Percentiles rank a stretch among this genome's conserved stretches.
phyloP scores from a whole-genome alignment of 179 eudicot species.

The Beta corolliflora region DNA sequence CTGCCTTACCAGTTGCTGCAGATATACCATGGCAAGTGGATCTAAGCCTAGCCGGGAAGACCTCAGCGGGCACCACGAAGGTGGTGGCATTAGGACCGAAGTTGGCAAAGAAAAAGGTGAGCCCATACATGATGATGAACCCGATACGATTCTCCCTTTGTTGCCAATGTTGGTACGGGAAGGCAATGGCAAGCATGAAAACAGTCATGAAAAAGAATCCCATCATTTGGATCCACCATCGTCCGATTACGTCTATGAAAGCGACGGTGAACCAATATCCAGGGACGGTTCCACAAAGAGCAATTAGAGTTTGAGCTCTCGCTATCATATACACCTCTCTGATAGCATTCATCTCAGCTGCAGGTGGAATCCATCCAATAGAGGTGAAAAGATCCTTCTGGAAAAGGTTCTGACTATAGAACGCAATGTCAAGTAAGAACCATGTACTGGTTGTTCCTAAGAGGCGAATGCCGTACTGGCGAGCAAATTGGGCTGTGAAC shows the following conservation, averaged over 20 bases:
- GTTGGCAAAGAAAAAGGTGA: slow-evolving; percentile 50
- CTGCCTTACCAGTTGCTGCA: slow-evolving; percentile 44
- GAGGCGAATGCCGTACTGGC: slow-evolving; percentile 25
- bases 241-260: slow-evolving; percentile 38
- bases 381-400: slow-evolving; percentile 38
- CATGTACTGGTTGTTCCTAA: slow-evolving; percentile 39
- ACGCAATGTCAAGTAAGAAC: slow-evolving; percentile 42
- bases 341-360: slow-evolving; percentile 34
- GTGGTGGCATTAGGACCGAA: slow-evolving; percentile 53
- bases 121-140: slow-evolving; percentile 35
- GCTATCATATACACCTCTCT: slow-evolving; percentile 35
- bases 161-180: slow-evolving; percentile 34
- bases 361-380: slow-evolving; percentile 32
- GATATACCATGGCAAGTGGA: slow-evolving; percentile 54
- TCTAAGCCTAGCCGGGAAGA: slow-evolving; percentile 45
- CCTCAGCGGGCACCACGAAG: slow-evolving; percentile 48
- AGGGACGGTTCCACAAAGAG: slow-evolving; percentile 44
- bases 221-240: slow-evolving; percentile 37
- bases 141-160: slow-evolving; percentile 25
- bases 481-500: slow-evolving; percentile 26
- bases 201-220: slow-evolving; percentile 47
- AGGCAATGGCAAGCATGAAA: slow-evolving; percentile 43
- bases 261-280: slow-evolving; percentile 48
- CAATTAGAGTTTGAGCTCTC: slow-evolving; percentile 41
- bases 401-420: slow-evolving; percentile 42